phyloP scores from a whole-genome alignment of 2,329 filamentous ascomycete genomes.

The Lojkania enalia region DNA sequence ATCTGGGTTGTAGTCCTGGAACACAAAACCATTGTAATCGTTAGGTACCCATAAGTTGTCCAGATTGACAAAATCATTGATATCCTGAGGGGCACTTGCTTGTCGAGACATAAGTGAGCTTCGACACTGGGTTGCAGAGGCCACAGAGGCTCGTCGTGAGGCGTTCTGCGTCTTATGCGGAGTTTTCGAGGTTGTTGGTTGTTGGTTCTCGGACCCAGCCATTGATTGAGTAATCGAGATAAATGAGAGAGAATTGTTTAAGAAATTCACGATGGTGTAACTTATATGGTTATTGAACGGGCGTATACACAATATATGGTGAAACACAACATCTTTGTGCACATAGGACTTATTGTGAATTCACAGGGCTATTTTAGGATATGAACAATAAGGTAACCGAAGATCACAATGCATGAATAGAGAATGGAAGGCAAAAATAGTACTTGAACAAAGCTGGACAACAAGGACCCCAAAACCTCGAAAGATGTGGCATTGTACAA shows the following conservation, averaged over 20 bases:
- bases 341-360: conserved; percentile 12
- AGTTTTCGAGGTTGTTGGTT: background rate
- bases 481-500: background rate
- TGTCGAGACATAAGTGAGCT: conserved; percentile 7
- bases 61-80: too few relatives aligned
- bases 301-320: conserved; percentile 12
- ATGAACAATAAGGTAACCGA: conserved; percentile 12
- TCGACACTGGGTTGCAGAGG: conserved; percentile 14
- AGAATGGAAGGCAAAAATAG: background rate
- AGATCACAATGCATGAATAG: background rate
- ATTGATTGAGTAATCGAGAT: too few relatives aligned
- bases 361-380: conserved; percentile 10
- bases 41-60: too few relatives aligned
- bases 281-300: too few relatives aligned
- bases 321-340: conserved; percentile 19
- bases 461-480: background rate
- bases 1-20: too few relatives aligned
- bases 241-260: too few relatives aligned
- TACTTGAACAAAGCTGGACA: conserved; percentile 3
- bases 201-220: background rate
- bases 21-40: too few relatives aligned
- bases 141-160: conserved; percentile 7
- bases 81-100: too few relatives aligned
- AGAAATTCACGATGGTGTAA: too few relatives aligned
- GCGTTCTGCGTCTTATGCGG: conserved; percentile 7